A percentile compares a stretch with the other conserved stretches of the same genome.
phyloP scores from a whole-genome alignment of 345 rosid genomes.

The Boechera retrofracta region DNA sequence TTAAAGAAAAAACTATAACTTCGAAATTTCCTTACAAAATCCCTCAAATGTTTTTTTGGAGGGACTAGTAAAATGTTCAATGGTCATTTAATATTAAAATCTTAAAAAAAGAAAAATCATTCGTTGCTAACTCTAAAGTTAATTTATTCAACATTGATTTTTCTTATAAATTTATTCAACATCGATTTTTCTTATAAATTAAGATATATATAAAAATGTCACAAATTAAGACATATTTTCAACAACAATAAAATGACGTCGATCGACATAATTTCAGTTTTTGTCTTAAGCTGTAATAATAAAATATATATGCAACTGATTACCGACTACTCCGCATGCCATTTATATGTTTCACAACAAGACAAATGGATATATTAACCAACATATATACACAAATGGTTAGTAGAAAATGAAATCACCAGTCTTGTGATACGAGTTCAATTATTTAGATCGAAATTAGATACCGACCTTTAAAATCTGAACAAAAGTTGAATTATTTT shows the following conservation, averaged over 20 bases:
- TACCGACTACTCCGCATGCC: constrained; percentile 40
- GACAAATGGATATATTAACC: constrained; percentile 27
- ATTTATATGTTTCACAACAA: constrained; percentile 22
- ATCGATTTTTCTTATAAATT: neutral
- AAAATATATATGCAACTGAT: constrained; percentile 28
- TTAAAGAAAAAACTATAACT: neutral
- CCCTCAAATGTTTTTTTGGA: neutral
- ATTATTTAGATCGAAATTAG: constrained; percentile 39
- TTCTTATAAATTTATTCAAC: neutral
- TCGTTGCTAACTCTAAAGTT: neutral
- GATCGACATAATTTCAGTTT: neutral
- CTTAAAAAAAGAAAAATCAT: neutral
- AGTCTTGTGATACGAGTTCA: constrained; percentile 22
- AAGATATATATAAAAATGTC: neutral
- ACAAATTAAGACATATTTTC: neutral
- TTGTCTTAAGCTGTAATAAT: neutral
- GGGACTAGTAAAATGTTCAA: neutral
- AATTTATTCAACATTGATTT: neutral
- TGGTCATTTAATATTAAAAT: neutral
- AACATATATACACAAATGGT: constrained; percentile 36
- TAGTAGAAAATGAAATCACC: constrained; percentile 43
- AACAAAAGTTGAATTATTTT: constrained; percentile 19
- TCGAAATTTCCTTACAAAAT: neutral
- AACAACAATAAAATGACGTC: neutral
- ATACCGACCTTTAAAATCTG: constrained; percentile 39